Conservation (phyloP, 192 early-diverging fungal species). For the Fimicolochytrium jonesii region DNA sequence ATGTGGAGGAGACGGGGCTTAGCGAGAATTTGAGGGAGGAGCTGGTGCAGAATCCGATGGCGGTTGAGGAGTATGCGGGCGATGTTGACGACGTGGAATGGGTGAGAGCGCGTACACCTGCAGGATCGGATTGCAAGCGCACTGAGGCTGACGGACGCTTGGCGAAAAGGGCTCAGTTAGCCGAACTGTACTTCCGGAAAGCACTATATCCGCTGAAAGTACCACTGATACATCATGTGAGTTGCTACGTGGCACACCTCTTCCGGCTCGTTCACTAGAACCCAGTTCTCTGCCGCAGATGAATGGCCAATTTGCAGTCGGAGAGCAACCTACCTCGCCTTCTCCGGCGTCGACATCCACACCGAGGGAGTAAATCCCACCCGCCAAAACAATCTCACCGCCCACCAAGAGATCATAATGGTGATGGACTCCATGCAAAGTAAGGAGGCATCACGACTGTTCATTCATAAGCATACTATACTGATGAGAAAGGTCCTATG, state of each 20-base stretch:
- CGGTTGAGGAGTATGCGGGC: neutral
- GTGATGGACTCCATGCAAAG: conserved; percentile 26
- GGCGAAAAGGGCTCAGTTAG: too few species aligned
- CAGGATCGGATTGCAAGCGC: neutral
- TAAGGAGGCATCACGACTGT: neutral
- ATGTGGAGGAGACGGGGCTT: conserved; percentile 14
- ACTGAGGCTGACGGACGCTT: neutral
- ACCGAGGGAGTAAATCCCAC: neutral
- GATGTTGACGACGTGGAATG: neutral
- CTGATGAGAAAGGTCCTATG: neutral
- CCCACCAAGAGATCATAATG: conserved; percentile 12
- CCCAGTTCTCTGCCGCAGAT: neutral
- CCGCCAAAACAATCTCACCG: neutral
- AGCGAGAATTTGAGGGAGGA: conserved; percentile 7
- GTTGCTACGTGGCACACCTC: neutral
- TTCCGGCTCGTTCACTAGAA: neutral
- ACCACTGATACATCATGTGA: too few species aligned
- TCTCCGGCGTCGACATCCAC: conserved; percentile 1
- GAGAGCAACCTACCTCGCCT: conserved; percentile 7
- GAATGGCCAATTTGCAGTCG: neutral
- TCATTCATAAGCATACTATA: neutral
- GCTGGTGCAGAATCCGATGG: conserved; percentile 6
- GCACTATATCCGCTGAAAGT: too few species aligned
- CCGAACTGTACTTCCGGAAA: too few species aligned
- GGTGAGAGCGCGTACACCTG: neutral